Evolutionary conservation across 2,329 filamentous ascomycete genomes (phyloP).

Genomic region (Colletotrichum tropicale): DNA sequence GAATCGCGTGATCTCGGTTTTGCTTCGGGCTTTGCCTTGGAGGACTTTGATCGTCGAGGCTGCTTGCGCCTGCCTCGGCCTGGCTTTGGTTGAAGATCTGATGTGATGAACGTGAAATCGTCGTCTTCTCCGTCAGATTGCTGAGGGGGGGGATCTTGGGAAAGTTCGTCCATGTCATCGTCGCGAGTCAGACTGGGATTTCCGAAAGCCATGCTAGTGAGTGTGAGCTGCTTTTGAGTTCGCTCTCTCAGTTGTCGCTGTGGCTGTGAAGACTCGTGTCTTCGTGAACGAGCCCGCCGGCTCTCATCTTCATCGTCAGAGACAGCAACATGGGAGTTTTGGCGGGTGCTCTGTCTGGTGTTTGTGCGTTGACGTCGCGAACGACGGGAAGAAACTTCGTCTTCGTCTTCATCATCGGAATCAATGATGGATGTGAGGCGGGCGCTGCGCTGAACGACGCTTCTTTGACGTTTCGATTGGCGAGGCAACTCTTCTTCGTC

Average conservation of each 20-base stretch:
- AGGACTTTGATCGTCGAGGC: slow-evolving; percentile 23
- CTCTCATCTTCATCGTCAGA: neutral
- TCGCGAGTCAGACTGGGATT: slow-evolving; percentile 14
- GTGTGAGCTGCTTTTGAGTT: slow-evolving; percentile 26
- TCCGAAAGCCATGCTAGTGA: slow-evolving; percentile 28
- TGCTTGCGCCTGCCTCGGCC: slow-evolving; percentile 17
- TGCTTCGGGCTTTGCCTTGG: neutral
- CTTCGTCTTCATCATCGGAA: slow-evolving; percentile 3
- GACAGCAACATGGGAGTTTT: neutral
- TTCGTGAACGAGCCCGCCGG: neutral
- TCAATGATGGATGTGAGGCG: neutral
- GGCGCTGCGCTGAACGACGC: neutral
- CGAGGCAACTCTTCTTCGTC: neutral
- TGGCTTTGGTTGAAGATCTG: slow-evolving; percentile 32
- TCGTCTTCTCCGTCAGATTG: slow-evolving; percentile 36
- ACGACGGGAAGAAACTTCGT: neutral
- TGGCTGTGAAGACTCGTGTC: neutral
- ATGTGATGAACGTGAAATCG: slow-evolving; percentile 39
- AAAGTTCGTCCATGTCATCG: slow-evolving; percentile 33
- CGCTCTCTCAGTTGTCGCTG: slow-evolving; percentile 21
- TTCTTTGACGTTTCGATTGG: neutral
- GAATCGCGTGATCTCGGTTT: slow-evolving; percentile 37
- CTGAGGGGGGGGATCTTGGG: slow-evolving; percentile 26
- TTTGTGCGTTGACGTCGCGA: slow-evolving; percentile 2
- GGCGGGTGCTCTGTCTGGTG: neutral